phyloP scores from a whole-genome alignment of 202 grass and related monocot species.

The Brachypodium distachyon region DNA sequence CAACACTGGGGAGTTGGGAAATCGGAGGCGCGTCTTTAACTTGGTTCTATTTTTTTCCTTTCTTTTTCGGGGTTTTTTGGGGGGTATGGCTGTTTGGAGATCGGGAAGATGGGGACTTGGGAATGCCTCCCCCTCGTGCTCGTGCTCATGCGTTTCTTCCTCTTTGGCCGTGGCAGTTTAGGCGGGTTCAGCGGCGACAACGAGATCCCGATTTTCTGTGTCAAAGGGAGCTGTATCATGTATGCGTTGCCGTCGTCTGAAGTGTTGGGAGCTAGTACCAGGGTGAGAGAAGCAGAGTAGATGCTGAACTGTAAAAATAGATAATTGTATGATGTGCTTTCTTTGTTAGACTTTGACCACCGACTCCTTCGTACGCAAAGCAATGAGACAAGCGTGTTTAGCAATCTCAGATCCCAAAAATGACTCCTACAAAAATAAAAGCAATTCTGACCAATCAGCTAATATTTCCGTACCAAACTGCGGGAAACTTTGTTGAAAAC shows the following conservation, averaged over 20 bases:
- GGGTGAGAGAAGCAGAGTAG: not conserved
- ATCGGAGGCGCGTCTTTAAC: not conserved
- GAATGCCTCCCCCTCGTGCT: not conserved
- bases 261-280: no score
- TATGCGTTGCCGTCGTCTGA: not conserved
- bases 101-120: not conserved
- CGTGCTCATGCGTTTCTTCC: not conserved
- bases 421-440: no score
- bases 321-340: no score
- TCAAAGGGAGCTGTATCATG: not conserved
- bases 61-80: not conserved
- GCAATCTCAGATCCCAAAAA: not conserved
- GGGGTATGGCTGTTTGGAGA: not conserved
- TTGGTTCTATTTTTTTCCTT: not conserved
- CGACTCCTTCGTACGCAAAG: not conserved
- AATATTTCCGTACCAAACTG: no score
- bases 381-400: not conserved
- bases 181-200: not conserved
- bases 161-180: not conserved
- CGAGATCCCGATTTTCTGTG: constrained; percentile 44
- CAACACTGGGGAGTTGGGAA: constrained; percentile 9
- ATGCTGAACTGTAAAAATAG: not conserved
- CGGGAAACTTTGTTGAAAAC: no score
- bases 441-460: no score
- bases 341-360: not conserved